Evolutionary conservation across 495 filamentous ascomycete species (phyloP), one percentile per base, ranked within the genome.

Genomic region (Thozetella sp.): DNA sequence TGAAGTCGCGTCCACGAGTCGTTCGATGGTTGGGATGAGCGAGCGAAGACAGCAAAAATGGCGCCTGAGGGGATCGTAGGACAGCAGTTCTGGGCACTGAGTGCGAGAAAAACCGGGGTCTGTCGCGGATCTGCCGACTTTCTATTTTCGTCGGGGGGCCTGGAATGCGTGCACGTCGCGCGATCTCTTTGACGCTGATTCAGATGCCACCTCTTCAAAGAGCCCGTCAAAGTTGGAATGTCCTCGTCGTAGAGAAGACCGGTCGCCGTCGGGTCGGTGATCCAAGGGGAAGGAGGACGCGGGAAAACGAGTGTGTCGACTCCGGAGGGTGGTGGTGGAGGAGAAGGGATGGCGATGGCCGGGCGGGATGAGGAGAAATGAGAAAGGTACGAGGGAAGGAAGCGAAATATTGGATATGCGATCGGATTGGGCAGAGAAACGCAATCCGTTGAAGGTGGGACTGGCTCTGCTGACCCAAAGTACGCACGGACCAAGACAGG

Each of bases 161-260:
- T 48, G 43, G 43, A 48, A 48, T 48, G 43, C 43, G 43, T 48
- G 43, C 43, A 48, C 43, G 43, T 48, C 43, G 43, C 43, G 43
- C n/a, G 43, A 11, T 48, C n/a, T 48, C 43, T 48, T 20, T 48
- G n/a, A n/a, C n/a, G n/a, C n/a, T 48, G 43, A 48, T 48, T 48
- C 43, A 48, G 43, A 48, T 37, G 6, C 43, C 9, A n/a, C 4
- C 11, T 3, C 43, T 48, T 37, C 30, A 15, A 37, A 37, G 15
- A 37, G 30, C 15, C 30, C 30, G 6, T 37, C 30, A 37, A 37
- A n/a, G n/a, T n/a, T n/a, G n/a, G n/a, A n/a, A n/a, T n/a, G n/a
- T n/a, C n/a, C n/a, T n/a, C n/a, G n/a, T n/a, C n/a, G n/a, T n/a
- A n/a, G n/a, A 37, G 30, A 37, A 17, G 30, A n/a, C 12, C 4